Base-by-base conservation (phyloP, 805 yeast genomes). In the Saccharomycopsis sp. region DNA sequence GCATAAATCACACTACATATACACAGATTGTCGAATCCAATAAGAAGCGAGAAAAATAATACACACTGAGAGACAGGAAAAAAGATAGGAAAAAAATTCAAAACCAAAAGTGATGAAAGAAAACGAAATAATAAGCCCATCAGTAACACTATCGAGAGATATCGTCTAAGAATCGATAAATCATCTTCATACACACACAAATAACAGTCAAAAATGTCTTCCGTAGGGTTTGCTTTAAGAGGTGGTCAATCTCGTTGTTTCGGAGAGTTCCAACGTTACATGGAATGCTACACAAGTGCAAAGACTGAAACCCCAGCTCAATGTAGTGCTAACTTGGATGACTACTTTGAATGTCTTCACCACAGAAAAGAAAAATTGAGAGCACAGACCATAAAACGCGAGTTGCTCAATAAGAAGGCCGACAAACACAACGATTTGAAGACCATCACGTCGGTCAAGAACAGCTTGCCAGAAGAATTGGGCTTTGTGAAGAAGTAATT, bases 201-300 rank as follows among this genome's bases (percentile, higher is more conserved):
- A 3, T 5, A 44, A 3, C 19, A 44, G 19, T 44, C 20, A 29
- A 57, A 44, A 23, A 73, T 70, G 74, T 68, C 74, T 55, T 74
- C 77, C 17, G 63, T 44, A 44, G 74, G 78, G 56, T 69, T 64
- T 55, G 77, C 77, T 29, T 68, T 72, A 58, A 66, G 68, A 52
- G 79, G 80, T 38, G 81, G 80, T 14, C 69, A 72, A 38, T 73
- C 78, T 63, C 75, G 81, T 60, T 78, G 82, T 68, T 78, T 74
- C 64, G 68, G 72, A 53, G 75, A 73, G 67, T 74, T 76, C 76
- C 81, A 77, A 65, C 69, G 70, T 57, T 77, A 75, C 62, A 68
- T 77, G 64, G 79, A 76, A 62, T 78, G 81, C 68, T 75, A 74
- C 68, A 71, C 80, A 14, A 70, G 74, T 55, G 71, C 70, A 49